A percentile compares a stretch with the other conserved stretches of the same genome.
phyloP scores from a whole-genome alignment of 768 basidiomycete species.

The Cystobasidiopsis lactophilus region DNA sequence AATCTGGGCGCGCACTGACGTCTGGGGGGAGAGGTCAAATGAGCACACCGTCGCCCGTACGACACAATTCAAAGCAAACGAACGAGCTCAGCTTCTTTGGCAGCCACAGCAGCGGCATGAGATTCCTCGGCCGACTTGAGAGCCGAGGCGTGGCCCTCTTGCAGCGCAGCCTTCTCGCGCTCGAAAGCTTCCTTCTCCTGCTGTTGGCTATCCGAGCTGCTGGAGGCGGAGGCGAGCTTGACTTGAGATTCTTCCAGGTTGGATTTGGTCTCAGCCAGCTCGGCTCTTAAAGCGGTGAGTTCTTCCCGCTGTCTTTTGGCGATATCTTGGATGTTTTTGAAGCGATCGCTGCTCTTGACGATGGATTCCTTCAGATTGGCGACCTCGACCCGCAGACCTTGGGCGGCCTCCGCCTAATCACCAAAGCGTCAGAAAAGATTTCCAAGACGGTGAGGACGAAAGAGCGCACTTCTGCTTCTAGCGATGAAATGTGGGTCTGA shows the following conservation, averaged over 20 bases:
- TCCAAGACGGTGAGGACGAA: not conserved
- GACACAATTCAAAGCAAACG: too few species aligned
- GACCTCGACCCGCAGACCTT: not conserved
- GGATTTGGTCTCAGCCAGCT: conserved; percentile 21
- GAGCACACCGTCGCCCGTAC: conserved; percentile 11
- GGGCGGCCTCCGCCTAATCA: too few species aligned
- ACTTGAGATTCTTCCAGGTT: conserved; percentile 21
- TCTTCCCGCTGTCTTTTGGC: conserved; percentile 14
- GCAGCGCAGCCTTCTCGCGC: conserved; percentile 4
- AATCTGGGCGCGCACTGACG: conserved; percentile 25
- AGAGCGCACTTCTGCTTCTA: not conserved
- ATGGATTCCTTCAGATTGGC: conserved; percentile 7
- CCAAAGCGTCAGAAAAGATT: too few species aligned
- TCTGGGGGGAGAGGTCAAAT: conserved; percentile 15
- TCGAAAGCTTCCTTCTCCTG: not conserved
- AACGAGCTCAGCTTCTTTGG: too few species aligned
- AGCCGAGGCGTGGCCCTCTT: conserved; percentile 3
- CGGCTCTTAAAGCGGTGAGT: conserved; percentile 6
- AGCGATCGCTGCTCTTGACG: conserved; percentile 12
- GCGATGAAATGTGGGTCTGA: not conserved
- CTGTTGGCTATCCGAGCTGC: not conserved
- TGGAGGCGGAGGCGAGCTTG: not conserved
- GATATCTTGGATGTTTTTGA: conserved; percentile 16
- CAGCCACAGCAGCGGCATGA: too few species aligned
- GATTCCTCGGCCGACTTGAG: conserved; percentile 9